phyloP scores from a whole-genome alignment of 2,329 filamentous ascomycete genomes.

The Zymoseptoria pseudotritici region DNA sequence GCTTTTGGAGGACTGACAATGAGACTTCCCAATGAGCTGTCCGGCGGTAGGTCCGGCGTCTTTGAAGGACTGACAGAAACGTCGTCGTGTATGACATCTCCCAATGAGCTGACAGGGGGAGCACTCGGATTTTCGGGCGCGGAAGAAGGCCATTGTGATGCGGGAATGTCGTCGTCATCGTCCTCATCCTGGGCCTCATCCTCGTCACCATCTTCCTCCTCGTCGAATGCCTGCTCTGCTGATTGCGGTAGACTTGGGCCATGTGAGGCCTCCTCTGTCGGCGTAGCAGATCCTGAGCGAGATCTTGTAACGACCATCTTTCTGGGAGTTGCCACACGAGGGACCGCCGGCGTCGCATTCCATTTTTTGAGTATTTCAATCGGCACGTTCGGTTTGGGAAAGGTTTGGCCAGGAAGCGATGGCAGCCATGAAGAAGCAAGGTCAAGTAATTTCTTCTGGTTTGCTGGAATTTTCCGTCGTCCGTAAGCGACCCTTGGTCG shows the following conservation, averaged over 20 bases:
- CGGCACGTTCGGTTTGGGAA: slow-evolving; percentile 35
- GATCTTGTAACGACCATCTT: not conserved
- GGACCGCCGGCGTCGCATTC: slow-evolving; percentile 8
- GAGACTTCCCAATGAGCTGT: not conserved
- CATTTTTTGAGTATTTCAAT: slow-evolving; percentile 26
- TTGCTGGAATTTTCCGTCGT: slow-evolving; percentile 31
- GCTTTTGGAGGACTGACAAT: not conserved
- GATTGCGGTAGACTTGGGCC: not conserved
- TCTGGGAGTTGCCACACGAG: not conserved
- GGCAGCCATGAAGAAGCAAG: slow-evolving; percentile 36
- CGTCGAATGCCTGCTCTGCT: not conserved
- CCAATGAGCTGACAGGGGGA: not conserved
- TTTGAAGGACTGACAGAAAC: not conserved
- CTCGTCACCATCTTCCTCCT: not conserved
- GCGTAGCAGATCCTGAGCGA: not conserved
- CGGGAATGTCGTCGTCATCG: not conserved
- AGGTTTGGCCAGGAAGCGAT: slow-evolving; percentile 27
- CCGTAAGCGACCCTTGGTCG: slow-evolving; percentile 15
- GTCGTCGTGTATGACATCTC: not conserved
- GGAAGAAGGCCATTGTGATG: not conserved
- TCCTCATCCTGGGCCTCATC: not conserved
- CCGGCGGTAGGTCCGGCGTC: not conserved
- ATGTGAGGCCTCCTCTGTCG: not conserved
- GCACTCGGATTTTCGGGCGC: not conserved
- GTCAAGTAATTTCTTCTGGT: slow-evolving; percentile 46